phyloP scores from a whole-genome alignment of 1,284 basidiomycete genomes.

The Schizophyllum amplum region DNA sequence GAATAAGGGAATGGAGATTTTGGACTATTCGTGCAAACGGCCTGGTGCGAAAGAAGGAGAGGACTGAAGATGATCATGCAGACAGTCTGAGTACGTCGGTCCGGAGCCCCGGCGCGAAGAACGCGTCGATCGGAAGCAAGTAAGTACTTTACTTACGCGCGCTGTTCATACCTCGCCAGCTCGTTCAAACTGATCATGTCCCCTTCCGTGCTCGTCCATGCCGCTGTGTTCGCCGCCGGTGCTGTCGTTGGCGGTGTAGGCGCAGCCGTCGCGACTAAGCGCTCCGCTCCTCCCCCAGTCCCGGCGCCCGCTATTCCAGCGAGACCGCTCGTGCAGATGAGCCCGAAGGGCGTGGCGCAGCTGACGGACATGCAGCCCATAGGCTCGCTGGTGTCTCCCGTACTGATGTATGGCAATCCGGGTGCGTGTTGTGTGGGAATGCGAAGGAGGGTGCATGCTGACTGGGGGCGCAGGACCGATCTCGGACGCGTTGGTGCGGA shows the following conservation, averaged over 20 bases:
- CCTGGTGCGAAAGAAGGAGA: no score
- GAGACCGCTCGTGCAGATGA: constrained; percentile 28
- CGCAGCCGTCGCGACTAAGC: constrained; percentile 34
- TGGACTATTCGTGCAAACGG: no score
- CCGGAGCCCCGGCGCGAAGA: no score
- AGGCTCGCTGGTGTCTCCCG: constrained; percentile 22
- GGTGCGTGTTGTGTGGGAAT: constrained; percentile 32
- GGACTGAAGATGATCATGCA: no score
- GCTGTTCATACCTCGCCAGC: no score
- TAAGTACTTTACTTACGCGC: no score
- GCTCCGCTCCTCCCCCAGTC: neutral
- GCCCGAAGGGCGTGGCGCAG: constrained; percentile 19
- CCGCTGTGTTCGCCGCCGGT: constrained; percentile 66
- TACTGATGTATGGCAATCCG: constrained; percentile 70
- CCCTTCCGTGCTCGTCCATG: constrained; percentile 42
- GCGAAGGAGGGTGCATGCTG: neutral
- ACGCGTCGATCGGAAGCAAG: no score
- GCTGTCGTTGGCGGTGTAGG: constrained; percentile 63
- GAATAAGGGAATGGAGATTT: no score
- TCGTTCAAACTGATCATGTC: no score
- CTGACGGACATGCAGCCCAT: constrained; percentile 18
- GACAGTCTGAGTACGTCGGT: no score
- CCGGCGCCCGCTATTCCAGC: constrained; percentile 9
- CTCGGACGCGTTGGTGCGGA: constrained; percentile 70
- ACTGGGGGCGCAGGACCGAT: constrained; percentile 60